Evolutionary conservation across 73 alveolate species (phyloP).

Genomic region (Urostyla sp.): DNA sequence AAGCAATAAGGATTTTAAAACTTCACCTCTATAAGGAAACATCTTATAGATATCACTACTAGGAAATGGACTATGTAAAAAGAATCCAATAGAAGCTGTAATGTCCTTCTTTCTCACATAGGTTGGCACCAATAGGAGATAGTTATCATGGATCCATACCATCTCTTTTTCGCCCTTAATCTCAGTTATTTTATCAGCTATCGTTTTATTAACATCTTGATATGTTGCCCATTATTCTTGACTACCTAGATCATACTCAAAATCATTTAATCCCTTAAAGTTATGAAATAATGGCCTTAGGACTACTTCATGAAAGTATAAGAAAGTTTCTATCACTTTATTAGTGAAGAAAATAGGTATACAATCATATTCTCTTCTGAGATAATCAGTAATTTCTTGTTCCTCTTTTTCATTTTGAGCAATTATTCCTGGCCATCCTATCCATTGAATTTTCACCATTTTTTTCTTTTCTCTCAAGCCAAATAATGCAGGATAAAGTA

Average conservation of each 20-base stretch:
- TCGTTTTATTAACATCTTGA: slow-evolving; percentile 22
- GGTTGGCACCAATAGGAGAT: slow-evolving; percentile 68
- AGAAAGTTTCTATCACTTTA: slow-evolving; percentile 24
- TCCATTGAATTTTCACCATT: slow-evolving; percentile 60
- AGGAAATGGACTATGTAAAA: slow-evolving; percentile 76
- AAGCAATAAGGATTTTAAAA: slow-evolving; percentile 62
- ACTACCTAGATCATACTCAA: slow-evolving; percentile 27
- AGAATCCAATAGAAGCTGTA: slow-evolving; percentile 65
- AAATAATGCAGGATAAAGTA: slow-evolving; percentile 54
- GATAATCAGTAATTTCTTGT: slow-evolving; percentile 46
- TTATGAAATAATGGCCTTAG: slow-evolving; percentile 68
- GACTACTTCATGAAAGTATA: slow-evolving; percentile 27
- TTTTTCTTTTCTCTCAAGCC: slow-evolving; percentile 27
- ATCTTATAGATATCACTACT: slow-evolving; percentile 64
- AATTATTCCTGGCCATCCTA: slow-evolving; percentile 60
- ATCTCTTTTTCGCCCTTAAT: slow-evolving; percentile 56
- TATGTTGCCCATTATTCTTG: slow-evolving; percentile 50
- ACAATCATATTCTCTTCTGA: slow-evolving; percentile 54
- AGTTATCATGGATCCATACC: slow-evolving; percentile 75
- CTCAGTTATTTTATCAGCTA: slow-evolving; percentile 36
- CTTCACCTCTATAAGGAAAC: slow-evolving; percentile 71
- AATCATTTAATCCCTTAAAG: slow-evolving; percentile 71
- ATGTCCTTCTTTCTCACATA: slow-evolving; percentile 55
- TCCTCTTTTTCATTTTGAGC: slow-evolving; percentile 55
- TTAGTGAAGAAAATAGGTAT: slow-evolving; percentile 53